A percentile compares a stretch with the other conserved stretches of the same genome.
These are phyloP conservation scores for Diaporthe sp. DNA, from an alignment of 2,329 filamentous ascomycete species.

Conservation along the genomic window DNA sequence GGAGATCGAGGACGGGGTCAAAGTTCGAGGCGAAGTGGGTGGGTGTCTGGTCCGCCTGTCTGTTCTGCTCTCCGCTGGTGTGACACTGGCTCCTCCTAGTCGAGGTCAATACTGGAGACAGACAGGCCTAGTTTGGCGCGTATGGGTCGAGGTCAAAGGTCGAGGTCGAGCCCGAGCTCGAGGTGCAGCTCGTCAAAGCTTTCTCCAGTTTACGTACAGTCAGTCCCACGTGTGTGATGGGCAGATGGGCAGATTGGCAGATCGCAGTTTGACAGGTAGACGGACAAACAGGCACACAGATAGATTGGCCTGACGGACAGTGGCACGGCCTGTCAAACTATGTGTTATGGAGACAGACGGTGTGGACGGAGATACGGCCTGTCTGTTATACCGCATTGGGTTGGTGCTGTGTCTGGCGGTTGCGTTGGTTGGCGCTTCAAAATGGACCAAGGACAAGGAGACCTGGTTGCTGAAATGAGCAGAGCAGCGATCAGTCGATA, in stretches of 20 bases:
- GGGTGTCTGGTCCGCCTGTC: background rate
- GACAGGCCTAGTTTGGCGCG: background rate
- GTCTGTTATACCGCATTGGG: slow-evolving; percentile 5
- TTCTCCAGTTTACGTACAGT: background rate
- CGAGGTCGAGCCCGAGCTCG: background rate
- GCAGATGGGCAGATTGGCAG: slow-evolving; percentile 14
- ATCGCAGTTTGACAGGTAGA: background rate
- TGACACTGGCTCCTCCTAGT: slow-evolving; percentile 28
- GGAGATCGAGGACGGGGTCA: background rate
- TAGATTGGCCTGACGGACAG: background rate
- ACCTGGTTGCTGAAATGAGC: slow-evolving; percentile 16
- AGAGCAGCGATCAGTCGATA: slow-evolving; percentile 11
- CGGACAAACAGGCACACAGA: background rate
- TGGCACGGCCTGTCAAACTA: background rate
- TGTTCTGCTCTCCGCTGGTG: slow-evolving; percentile 13
- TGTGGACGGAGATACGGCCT: background rate
- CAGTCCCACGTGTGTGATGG: background rate
- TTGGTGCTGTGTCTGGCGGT: background rate
- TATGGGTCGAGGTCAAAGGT: background rate
- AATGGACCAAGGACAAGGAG: background rate
- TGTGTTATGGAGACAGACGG: background rate
- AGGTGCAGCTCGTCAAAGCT: slow-evolving; percentile 1
- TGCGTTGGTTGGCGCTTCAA: background rate
- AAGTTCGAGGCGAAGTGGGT: background rate
- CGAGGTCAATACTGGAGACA: slow-evolving; percentile 12